phyloP scores from a whole-genome alignment of 345 rosid genomes.

The Gossypium stocksii region DNA sequence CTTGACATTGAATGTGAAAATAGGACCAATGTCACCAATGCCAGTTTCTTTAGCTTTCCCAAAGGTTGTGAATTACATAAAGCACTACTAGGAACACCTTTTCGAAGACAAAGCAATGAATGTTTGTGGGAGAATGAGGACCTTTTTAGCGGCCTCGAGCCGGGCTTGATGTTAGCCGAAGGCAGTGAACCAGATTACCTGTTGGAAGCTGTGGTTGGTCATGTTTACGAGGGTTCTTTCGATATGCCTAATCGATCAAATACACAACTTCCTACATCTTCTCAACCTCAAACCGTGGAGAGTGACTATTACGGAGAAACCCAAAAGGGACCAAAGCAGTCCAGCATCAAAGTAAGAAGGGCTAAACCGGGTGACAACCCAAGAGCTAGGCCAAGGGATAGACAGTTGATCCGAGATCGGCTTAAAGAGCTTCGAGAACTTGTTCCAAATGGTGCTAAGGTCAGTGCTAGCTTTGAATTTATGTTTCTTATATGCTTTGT shows the following conservation, averaged over 20 bases:
- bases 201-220: conserved; percentile 42
- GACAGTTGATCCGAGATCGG: conserved; percentile 67
- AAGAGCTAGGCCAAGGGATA: conserved; percentile 59
- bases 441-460: conserved; percentile 60
- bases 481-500: too few relatives aligned
- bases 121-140: conserved; percentile 22
- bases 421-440: conserved; percentile 59
- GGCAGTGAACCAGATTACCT: conserved; percentile 28
- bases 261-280: background rate
- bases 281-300: conserved; percentile 11
- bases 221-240: conserved; percentile 5
- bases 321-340: conserved; percentile 19
- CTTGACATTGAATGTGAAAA: conserved; percentile 10
- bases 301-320: too few relatives aligned
- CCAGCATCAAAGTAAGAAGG: conserved; percentile 33
- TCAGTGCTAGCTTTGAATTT: conserved; percentile 9
- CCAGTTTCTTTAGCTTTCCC: conserved; percentile 31
- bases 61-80: conserved; percentile 39
- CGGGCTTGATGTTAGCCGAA: background rate
- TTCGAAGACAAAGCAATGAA: conserved; percentile 22
- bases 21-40: background rate
- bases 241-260: background rate
- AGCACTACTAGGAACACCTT: conserved; percentile 40
- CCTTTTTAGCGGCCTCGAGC: too few relatives aligned
- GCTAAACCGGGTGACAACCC: conserved; percentile 40